Base-by-base conservation (phyloP, 169 alveolate species). In the Cryptosporidium tyzzeri region DNA sequence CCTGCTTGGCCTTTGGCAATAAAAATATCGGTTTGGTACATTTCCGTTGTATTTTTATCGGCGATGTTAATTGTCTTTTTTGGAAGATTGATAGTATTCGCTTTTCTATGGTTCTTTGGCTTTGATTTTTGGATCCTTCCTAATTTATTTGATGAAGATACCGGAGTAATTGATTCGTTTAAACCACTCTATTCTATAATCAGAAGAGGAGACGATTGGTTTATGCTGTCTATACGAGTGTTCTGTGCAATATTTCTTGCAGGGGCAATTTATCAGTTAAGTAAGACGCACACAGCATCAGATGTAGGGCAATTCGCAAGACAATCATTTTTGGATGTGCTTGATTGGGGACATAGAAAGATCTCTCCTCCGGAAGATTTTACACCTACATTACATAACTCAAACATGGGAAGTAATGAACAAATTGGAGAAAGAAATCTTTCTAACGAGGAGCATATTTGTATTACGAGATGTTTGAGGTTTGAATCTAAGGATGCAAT, bases 271-370 rank as follows among this genome's bases (percentile, higher is more conserved):
- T 89, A 94, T 89, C 95, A 94, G 69, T 70, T 94, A 65, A 93
- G 97, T 70, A 94, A 94, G 75, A 94, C 97, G 0, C 97, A 94
- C 61, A 92, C 94, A 35, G 92, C 94, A 23, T 68, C 86, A 29
- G 97, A 94, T 50, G 94, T 94, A 8, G 70, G 94, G n/a, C 91
- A 92, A 44, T 94, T 94, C 69, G 96, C 97, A 29, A 93, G 91
- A 33, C 97, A 94, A 70, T 94, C 97, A 39, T 94, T 94, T 86
- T 55, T 94, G 73, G 97, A 94, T 73, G 93, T 94, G 23, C 71
- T 94, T 26, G 97, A 94, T 53, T 94, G 97, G 97, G 97, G 97
- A 33, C 94, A 94, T 91, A 91, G 94, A 62, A 94, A 94, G 86
- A 80, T 80, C 4, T 59, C 89, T 35, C 74, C 89, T 6, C 89